Evolutionary conservation across 495 filamentous ascomycete genomes (phyloP), one percentile per base, ranked within the genome.

Genomic region (Penicillium parvum): DNA sequence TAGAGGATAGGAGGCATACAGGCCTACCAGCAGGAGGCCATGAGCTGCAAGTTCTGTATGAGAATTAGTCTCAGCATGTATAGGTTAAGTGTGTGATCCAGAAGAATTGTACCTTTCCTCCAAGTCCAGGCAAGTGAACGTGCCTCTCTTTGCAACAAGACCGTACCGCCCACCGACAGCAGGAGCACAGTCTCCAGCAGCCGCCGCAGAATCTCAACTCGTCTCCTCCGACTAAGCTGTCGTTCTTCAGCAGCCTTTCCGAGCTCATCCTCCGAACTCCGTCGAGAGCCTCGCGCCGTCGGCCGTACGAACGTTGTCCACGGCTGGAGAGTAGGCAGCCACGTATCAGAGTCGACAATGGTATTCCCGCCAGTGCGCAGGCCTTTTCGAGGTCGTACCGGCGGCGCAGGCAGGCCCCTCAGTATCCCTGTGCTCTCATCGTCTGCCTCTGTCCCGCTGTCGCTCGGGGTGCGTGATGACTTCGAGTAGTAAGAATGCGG

Each of bases 381-480:
- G 3, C 90, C 90, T 55, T 96, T 96, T 42, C 82, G 79, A 12
- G 80, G 75, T 26, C 82, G 74, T 11, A 75, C 42, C 18, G 77
- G 82, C 2, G 90, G 85, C 0, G 88, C 85, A 1, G 90, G 90
- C 21, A 95, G 62, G 4, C 88, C 86, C 57, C 83, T 87, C 49
- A 95, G 72, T 48, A 90, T 78, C 7, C 65, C 62, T 2, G 73
- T 78, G 32, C 74, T 77, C 58, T 95, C 89, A 70, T 96, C 90
- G 55, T 96, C 87, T 11, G 90, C 87, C 55, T 96, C 89, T 8
- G 88, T 94, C 33, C 90, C 89, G 56, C 88, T 92, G 39, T 95
- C 88, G 64, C 88, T 92, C 9, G 77, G 74, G 5, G 80, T 75
- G 4, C 74, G 71, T n/a, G 75, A 74, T 32, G 61, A 58, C 44